Conservation (phyloP, 2,329 filamentous ascomycete species). For the Acrocalymma vagum region DNA sequence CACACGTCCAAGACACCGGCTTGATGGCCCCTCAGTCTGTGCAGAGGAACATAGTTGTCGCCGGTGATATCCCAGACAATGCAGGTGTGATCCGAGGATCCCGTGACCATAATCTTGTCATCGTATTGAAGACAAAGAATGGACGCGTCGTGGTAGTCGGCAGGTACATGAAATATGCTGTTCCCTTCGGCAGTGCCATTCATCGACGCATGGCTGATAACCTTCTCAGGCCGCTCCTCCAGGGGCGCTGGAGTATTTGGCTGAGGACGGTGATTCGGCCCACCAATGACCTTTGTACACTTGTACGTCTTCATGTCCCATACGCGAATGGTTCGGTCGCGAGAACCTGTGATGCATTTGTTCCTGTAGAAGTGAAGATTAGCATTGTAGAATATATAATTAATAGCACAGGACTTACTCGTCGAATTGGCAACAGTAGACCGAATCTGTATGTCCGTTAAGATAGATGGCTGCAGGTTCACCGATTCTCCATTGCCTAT, state of each 20-base stretch:
- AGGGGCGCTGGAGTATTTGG: slow-evolving; percentile 57
- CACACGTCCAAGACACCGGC: slow-evolving; percentile 93
- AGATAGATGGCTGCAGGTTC: slow-evolving; percentile 86
- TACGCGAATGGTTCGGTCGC: slow-evolving; percentile 92
- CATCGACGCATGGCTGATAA: slow-evolving; percentile 54
- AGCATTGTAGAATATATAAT: slow-evolving; percentile 30
- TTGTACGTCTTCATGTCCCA: slow-evolving; percentile 93
- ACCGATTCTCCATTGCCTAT: slow-evolving; percentile 80
- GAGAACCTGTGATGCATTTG: slow-evolving; percentile 96
- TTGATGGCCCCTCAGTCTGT: slow-evolving; percentile 78
- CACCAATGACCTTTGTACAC: slow-evolving; percentile 85
- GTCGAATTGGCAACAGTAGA: slow-evolving; percentile 98
- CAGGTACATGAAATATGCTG: slow-evolving; percentile 55
- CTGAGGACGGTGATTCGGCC: slow-evolving; percentile 68
- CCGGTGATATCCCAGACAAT: slow-evolving; percentile 92
- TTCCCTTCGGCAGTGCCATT: slow-evolving; percentile 58
- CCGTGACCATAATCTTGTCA: slow-evolving; percentile 89
- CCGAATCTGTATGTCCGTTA: slow-evolving; percentile 92
- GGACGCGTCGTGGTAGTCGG: slow-evolving; percentile 82
- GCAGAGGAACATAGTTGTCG: slow-evolving; percentile 68
- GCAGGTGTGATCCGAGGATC: slow-evolving; percentile 89
- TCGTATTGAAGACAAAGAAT: slow-evolving; percentile 97
- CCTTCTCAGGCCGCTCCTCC: slow-evolving; percentile 52
- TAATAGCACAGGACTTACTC: slow-evolving; percentile 69
- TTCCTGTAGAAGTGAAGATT: slow-evolving; percentile 65